These are phyloP conservation scores for Lichtheimia corymbifera DNA, from an alignment of 371 early-diverging fungal species.

Conservation along the genomic window DNA sequence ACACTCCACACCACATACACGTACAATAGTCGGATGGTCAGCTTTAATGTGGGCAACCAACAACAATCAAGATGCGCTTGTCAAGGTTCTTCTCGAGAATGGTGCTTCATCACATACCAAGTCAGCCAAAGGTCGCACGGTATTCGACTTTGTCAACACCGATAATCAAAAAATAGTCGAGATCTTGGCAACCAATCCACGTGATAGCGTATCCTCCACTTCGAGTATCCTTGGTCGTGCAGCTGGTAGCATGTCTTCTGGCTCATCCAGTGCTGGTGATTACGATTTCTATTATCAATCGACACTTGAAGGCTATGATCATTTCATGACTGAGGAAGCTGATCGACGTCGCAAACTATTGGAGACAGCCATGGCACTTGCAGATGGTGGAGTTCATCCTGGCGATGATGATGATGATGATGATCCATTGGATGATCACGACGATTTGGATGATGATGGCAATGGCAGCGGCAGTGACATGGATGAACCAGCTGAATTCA, in stretches of 20 bases:
- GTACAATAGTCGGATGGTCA: conserved; percentile 83
- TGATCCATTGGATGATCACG: conserved; percentile 23
- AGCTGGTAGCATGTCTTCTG: conserved; percentile 27
- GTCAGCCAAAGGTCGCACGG: conserved; percentile 78
- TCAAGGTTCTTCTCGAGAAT: conserved; percentile 72
- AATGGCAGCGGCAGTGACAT: conserved; percentile 25
- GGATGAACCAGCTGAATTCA: conserved; percentile 55
- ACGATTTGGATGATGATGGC: conserved; percentile 19
- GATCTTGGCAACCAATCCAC: conserved; percentile 56
- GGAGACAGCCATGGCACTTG: conserved; percentile 40
- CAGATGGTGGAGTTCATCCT: conserved; percentile 19
- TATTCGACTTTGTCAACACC: conserved; percentile 73
- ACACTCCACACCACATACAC: conserved; percentile 10
- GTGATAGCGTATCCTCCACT: conserved; percentile 60
- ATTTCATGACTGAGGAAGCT: conserved; percentile 52
- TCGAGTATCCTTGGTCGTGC: conserved; percentile 37
- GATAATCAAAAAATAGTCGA: conserved; percentile 62
- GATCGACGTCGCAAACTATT: conserved; percentile 44
- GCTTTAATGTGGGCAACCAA: conserved; percentile 96
- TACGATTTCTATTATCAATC: conserved; percentile 54
- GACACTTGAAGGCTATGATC: conserved; percentile 44
- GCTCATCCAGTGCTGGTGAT: conserved; percentile 35
- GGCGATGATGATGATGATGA: conserved; percentile 18
- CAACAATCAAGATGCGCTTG: conserved; percentile 78
- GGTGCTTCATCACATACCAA: conserved; percentile 78